Conservation (phyloP, 306 rosid species). For the Cucurbita argyrosperma region DNA sequence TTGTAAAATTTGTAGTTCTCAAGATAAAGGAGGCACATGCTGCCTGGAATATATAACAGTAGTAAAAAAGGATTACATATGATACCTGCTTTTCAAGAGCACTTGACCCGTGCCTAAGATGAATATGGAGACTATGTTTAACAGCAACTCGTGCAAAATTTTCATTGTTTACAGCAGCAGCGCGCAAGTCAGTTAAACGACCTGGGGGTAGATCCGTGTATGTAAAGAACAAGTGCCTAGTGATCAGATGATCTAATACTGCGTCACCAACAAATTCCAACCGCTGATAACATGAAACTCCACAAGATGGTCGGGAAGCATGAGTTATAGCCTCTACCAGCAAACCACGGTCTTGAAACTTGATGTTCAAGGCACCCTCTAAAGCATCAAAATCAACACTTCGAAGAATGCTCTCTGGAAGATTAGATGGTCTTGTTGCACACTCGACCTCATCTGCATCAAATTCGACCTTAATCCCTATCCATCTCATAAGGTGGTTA, state of each 20-base stretch:
- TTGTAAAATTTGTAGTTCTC: background rate
- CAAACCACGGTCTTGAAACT: slow-evolving; percentile 63
- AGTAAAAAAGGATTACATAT: background rate
- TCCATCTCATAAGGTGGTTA: slow-evolving; percentile 94
- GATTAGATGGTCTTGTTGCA: slow-evolving; percentile 32
- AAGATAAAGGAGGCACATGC: background rate
- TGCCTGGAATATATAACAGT: background rate
- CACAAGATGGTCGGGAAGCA: slow-evolving; percentile 96
- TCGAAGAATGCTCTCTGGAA: slow-evolving; percentile 62
- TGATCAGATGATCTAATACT: slow-evolving; percentile 88
- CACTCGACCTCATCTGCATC: slow-evolving; percentile 56
- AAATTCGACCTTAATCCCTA: slow-evolving; percentile 81
- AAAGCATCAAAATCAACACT: slow-evolving; percentile 67
- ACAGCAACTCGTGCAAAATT: slow-evolving; percentile 97
- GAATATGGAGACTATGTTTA: slow-evolving; percentile 71
- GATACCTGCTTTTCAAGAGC: slow-evolving; percentile 91
- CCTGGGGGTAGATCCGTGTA: slow-evolving; percentile 94
- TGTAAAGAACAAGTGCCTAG: slow-evolving; percentile 83
- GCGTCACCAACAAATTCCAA: slow-evolving; percentile 98
- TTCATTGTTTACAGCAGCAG: slow-evolving; percentile 99
- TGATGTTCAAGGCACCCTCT: slow-evolving; percentile 54
- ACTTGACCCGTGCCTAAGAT: slow-evolving; percentile 91
- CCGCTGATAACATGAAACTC: slow-evolving; percentile 96
- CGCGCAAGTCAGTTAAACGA: slow-evolving; percentile 89
- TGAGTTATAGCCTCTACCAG: slow-evolving; percentile 91